Percentiles rank a stretch among this genome's conserved stretches.
Conservation (phyloP, 805 yeast genomes). For the Candida pseudoglaebosa region DNA sequence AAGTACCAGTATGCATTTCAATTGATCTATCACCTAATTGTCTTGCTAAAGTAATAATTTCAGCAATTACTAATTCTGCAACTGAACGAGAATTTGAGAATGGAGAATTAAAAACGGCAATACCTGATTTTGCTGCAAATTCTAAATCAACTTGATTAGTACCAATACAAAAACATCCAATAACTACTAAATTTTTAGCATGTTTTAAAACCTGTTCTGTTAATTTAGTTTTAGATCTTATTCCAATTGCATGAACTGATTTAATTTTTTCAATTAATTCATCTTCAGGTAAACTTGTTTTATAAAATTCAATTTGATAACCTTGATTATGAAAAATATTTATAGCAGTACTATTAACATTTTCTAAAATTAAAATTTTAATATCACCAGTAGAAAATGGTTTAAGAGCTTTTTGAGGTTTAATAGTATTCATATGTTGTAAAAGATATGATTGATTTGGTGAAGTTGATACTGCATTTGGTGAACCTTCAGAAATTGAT, state of each 20-base stretch:
- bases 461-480: conserved; percentile 76
- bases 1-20: conserved; percentile 92
- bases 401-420: conserved; percentile 69
- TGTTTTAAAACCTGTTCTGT: conserved; percentile 73
- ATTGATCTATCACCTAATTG: conserved; percentile 95
- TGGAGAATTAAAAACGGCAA: conserved; percentile 97
- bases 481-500: conserved; percentile 52
- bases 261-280: conserved; percentile 91
- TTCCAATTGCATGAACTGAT: conserved; percentile 95
- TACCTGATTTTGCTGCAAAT: conserved; percentile 86
- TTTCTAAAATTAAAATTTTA: conserved; percentile 85
- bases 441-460: conserved; percentile 74
- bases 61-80: conserved; percentile 95
- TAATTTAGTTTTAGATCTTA: conserved; percentile 93
- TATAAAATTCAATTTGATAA: conserved; percentile 93
- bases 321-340: conserved; percentile 84
- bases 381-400: conserved; percentile 96
- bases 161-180: conserved; percentile 99
- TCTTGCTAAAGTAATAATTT: conserved; percentile 89
- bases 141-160: conserved; percentile 96
- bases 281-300: conserved; percentile 84
- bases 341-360: conserved; percentile 90
- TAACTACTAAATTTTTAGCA: conserved; percentile 83
- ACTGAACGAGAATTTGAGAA: conserved; percentile 98
- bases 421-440: conserved; percentile 46